Base-by-base conservation (phyloP, 805 yeast species). In the Spathaspora girioi region DNA sequence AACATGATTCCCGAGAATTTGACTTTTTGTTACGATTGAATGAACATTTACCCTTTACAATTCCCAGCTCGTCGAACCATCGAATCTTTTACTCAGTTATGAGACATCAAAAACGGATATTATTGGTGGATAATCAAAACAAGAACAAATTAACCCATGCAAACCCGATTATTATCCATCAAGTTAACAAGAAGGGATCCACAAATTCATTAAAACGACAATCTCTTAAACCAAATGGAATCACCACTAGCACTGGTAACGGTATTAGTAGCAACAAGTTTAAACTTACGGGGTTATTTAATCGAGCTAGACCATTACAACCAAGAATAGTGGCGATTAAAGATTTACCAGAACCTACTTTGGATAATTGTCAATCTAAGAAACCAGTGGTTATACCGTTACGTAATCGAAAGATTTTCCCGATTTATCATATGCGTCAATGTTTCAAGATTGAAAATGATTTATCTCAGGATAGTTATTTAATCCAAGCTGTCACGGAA, bases 401-500 rank as follows among this genome's bases (percentile, higher is more conserved):
- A 65, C 76, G 72, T 54, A 73, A 69, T 53, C 67, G 65, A 48
- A 67, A 75, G 46, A 73, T 78, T 4, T 80, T 80, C 66, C 82
- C 84, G 1, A 80, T 80, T 2, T 81, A 80, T 57, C 66, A 78
- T 15, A 59, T 75, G 38, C 80, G 80, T 0, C 67, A 68, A 43
- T 71, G 78, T 43, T 81, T 81, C 66, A 79, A 79, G 54, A 67
- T 81, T 38, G 82, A 75, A 52, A 59, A 71, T 31, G 75, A 71
- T 56, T 56, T 68, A 62, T 59, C 74, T 57, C 69, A 77, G 51
- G 79, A 78, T 12, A 88, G 85, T 51, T 78, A 70, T 61, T 73
- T 82, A 40, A 77, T 92, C 59, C 97, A 93, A 65, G 85, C 93
- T 0, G 62, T 78, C 0, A 72, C 67, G 54, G 84, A 82, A 5